Base-by-base conservation (phyloP, 352 stramenopile genomes). In the Blastocystis sp. region DNA sequence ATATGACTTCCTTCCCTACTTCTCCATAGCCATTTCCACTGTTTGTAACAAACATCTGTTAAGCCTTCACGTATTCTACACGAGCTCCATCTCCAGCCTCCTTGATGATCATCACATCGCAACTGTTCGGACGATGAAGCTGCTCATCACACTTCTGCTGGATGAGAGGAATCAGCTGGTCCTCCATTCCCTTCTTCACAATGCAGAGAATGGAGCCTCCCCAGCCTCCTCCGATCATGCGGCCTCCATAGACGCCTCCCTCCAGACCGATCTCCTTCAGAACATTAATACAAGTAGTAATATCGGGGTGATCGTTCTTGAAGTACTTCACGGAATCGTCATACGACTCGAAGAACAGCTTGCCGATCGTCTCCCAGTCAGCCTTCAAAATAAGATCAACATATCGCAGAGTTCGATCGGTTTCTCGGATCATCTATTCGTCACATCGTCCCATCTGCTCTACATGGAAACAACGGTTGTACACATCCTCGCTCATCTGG, bases 91-190 rank as follows among this genome's bases (percentile, higher is more conserved):
- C 53, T 8, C 70, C 70, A 5, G 70, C 50, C 54, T 81, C 70
- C 45, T 47, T 63, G n/a, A 81, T 47, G 30, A 81, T 63, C 54
- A 81, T 43, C 26, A 81, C 43, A 63, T 81, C 70, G 55, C 70
- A 81, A 41, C 70, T 81, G 45, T 81, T 81, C 45, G 53, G 5
- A 18, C 45, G 7, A 18, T 63, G 8, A 45, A 81, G 50, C 30
- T 47, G 20, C 70, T 81, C 54, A 63, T 81, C 70, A 64, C 70
- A 81, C 70, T 62, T 62, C 53, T 88, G 26, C 26, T 88, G 59
- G 47, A 88, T 76, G 6, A 34, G 45, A 24, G 59, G 59, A 75
- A 88, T 88, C 16, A 88, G 62, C 43, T 24, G n/a, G 30, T 76
- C 62, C 34, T 88, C 76, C 47, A 41, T 55, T 59, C 59, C 59